Evolutionary conservation across 2,329 filamentous ascomycete genomes (phyloP), one percentile per base, ranked within the genome.

Genomic region (Achaetomium macrosporum): DNA sequence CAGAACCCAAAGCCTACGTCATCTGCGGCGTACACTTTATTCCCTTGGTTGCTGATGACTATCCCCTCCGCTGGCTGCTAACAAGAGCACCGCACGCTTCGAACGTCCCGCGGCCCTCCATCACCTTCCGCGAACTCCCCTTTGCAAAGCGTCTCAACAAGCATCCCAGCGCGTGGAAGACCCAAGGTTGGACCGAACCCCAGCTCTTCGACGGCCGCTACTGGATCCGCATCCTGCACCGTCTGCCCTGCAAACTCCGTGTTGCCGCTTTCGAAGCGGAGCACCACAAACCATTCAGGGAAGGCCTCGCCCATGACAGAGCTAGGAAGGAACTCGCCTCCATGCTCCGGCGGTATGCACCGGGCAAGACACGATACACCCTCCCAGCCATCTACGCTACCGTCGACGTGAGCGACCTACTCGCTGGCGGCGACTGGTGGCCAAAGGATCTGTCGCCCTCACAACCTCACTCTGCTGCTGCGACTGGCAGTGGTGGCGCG

Each of bases 201-300:
- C 54, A 60, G 43, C 64, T 77, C 50, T 86, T 76, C 69, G 83
- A 86, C 64, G 78, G 80, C 0, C 78, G 83, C 2, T 85, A 76
- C 66, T 86, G 83, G 83, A 66, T 84, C 15, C 71, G 74, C 15
- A 51, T 82, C 10, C 66, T 67, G 17, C 67, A 72, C 43, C 72
- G 73, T 5, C 66, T 74, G 7, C 72, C 72, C 3, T 69, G 69
- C 46, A 64, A 64, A 13, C 66, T 78, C 15, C 63, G 68, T 16
- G 57, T 82, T 2, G 70, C 69, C 33, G 79, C 79, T 0, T 76
- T 78, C 58, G 63, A 69, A 2, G 57, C 61, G 1, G 69, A 70
- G 33, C 66, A 76, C 54, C 70, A 72, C 39, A 76, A 77, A 58
- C 57, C 66, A 0, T 81, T 83, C 57, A 73, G 76, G 16, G 71